Evolutionary conservation across 768 basidiomycete species (phyloP).

Genomic region (Mycena haematopus): DNA sequence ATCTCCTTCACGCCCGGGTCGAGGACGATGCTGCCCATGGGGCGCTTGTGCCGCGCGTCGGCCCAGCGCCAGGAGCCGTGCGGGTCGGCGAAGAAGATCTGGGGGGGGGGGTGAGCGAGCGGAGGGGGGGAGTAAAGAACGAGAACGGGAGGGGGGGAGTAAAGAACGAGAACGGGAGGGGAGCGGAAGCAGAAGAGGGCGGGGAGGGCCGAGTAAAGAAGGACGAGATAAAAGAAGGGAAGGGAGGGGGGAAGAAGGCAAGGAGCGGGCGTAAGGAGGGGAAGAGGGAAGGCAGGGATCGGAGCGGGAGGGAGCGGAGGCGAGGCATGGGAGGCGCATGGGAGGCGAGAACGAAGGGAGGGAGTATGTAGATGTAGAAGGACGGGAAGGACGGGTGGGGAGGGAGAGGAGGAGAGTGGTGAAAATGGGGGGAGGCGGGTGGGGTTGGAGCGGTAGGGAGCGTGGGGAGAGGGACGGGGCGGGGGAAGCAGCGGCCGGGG

Average conservation of each 20-base stretch:
- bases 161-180: background rate
- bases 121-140: too few species aligned
- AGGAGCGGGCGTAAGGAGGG: background rate
- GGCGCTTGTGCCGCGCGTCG: constrained; percentile 86
- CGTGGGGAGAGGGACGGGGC: too few species aligned
- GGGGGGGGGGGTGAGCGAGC: background rate
- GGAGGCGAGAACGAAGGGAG: too few species aligned
- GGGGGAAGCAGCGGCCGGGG: too few species aligned
- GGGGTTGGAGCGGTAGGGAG: too few species aligned
- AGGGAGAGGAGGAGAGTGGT: background rate
- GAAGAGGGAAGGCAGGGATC: background rate
- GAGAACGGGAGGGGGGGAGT: too few species aligned
- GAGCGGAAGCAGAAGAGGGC: background rate
- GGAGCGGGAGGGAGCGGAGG: background rate
- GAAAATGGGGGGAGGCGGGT: too few species aligned
- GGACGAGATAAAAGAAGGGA: too few species aligned
- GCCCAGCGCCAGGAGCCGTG: constrained; percentile 91
- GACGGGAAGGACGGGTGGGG: background rate
- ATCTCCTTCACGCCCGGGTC: constrained; percentile 92
- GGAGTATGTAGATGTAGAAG: too few species aligned
- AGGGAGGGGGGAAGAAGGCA: too few species aligned
- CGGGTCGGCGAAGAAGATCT: constrained; percentile 89
- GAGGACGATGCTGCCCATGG: constrained; percentile 86
- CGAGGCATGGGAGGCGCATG: background rate
- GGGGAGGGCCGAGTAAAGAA: too few species aligned